phyloP scores from a whole-genome alignment of 371 early-diverging fungal genomes.

The Choanephora cucurbitarum region DNA sequence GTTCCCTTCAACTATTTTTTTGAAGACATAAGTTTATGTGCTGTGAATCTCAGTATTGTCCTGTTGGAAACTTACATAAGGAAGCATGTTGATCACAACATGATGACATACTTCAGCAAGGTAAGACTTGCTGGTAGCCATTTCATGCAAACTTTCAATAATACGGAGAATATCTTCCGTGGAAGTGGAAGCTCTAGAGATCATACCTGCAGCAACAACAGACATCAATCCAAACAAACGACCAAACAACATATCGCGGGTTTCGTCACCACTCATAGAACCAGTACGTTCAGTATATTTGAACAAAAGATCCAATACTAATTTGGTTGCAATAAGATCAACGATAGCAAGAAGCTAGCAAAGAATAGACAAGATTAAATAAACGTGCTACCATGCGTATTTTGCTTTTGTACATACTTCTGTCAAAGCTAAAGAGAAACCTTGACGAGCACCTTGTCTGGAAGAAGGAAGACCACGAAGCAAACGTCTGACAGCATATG shows the following conservation, averaged over 20 bases:
- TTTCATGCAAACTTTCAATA: slow-evolving; percentile 65
- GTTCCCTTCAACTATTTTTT: slow-evolving; percentile 32
- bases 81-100: slow-evolving; percentile 65
- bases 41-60: neutral
- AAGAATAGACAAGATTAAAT: neutral
- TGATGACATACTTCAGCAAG: slow-evolving; percentile 74
- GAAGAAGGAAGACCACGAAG: slow-evolving; percentile 86
- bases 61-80: slow-evolving; percentile 44
- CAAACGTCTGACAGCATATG: slow-evolving; percentile 88
- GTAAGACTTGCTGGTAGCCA: slow-evolving; percentile 73
- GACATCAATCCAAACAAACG: slow-evolving; percentile 87
- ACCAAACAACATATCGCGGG: slow-evolving; percentile 86
- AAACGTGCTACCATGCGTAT: no score
- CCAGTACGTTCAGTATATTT: slow-evolving; percentile 61
- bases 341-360: slow-evolving; percentile 44
- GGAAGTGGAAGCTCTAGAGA: slow-evolving; percentile 64
- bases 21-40: neutral
- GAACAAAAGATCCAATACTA: slow-evolving; percentile 71
- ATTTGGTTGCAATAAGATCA: slow-evolving; percentile 48
- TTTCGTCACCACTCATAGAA: slow-evolving; percentile 76
- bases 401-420: slow-evolving; percentile 62
- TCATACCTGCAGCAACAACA: slow-evolving; percentile 79
- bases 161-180: slow-evolving; percentile 69
- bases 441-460: slow-evolving; percentile 91
- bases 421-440: slow-evolving; percentile 91